Conservation (phyloP, 768 basidiomycete genomes). For the Boletus vinaceobasis region DNA sequence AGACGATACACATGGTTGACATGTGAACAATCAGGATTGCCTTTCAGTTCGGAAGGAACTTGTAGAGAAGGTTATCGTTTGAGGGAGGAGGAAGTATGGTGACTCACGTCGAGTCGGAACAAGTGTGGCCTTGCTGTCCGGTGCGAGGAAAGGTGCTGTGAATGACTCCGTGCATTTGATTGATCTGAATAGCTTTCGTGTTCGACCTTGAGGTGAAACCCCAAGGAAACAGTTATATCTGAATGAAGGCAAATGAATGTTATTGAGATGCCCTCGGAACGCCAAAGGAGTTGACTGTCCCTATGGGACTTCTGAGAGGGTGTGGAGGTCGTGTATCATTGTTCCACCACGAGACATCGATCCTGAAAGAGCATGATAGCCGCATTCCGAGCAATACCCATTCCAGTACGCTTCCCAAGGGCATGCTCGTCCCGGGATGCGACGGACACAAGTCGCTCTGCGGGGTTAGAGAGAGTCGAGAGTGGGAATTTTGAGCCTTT, state of each 20-base stretch:
- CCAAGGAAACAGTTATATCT: not conserved
- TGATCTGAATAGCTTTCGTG: not conserved
- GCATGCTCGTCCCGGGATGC: constrained; percentile 3
- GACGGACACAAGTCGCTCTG: not conserved
- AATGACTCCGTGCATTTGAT: not conserved
- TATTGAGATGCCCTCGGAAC: constrained; percentile 7
- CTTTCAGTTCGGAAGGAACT: constrained; percentile 25
- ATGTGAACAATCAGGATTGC: constrained; percentile 13
- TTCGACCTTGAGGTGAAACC: not conserved
- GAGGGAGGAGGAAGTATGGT: constrained; percentile 11
- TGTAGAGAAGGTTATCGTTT: constrained; percentile 12
- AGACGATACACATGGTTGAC: constrained; percentile 2
- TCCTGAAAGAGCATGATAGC: not conserved
- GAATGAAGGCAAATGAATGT: not conserved
- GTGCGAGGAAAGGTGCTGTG: constrained; percentile 2
- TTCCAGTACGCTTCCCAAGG: constrained; percentile 10
- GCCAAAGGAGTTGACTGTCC: not conserved
- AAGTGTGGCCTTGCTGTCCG: constrained; percentile 6
- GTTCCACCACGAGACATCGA: constrained; percentile 1
- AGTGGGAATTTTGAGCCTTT: not conserved
- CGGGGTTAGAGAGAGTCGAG: constrained; percentile 10
- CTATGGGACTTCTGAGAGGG: not conserved
- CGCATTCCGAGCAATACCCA: not conserved
- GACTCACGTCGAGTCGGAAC: constrained; percentile 8
- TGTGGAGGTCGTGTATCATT: not conserved